Evolutionary conservation across 495 filamentous ascomycete genomes (phyloP).

Genomic region (Pseudevernia furfuracea): DNA sequence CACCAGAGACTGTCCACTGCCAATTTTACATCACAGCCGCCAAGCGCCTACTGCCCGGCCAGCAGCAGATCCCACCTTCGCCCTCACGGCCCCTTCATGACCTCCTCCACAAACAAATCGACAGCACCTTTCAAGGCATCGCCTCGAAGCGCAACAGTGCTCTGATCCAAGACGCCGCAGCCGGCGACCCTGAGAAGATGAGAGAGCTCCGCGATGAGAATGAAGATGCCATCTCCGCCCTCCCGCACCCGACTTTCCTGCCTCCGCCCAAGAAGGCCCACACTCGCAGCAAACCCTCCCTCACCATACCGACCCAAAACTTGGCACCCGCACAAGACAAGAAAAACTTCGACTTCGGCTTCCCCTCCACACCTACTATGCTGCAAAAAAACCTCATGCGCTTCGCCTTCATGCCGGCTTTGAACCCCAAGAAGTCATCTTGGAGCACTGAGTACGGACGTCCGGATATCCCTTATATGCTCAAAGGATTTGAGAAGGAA

Average conservation of each 20-base stretch:
- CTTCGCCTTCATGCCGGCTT: slow-evolving; percentile 65
- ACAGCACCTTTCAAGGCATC: slow-evolving; percentile 71
- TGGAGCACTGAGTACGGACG: slow-evolving; percentile 93
- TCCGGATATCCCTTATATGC: slow-evolving; percentile 75
- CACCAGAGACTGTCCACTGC: slow-evolving; percentile 76
- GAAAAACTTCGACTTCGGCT: slow-evolving; percentile 61
- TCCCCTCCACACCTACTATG: slow-evolving; percentile 65
- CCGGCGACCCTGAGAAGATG: slow-evolving; percentile 69
- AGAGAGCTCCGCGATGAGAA: slow-evolving; percentile 75
- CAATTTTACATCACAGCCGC: slow-evolving; percentile 86
- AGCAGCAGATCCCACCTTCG: slow-evolving; percentile 22
- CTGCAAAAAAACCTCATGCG: slow-evolving; percentile 79
- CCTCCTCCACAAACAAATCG: slow-evolving; percentile 72
- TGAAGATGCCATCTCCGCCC: slow-evolving; percentile 72
- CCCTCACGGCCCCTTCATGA: slow-evolving; percentile 52
- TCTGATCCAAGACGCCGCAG: slow-evolving; percentile 70
- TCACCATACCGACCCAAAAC: slow-evolving; percentile 21
- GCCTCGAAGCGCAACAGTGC: slow-evolving; percentile 75
- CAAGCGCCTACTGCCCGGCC: slow-evolving; percentile 42
- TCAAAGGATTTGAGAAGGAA: slow-evolving; percentile 67
- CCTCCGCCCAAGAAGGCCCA: slow-evolving; percentile 30
- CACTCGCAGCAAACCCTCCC: slow-evolving; percentile 25
- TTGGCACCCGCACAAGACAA: slow-evolving; percentile 26
- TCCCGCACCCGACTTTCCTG: slow-evolving; percentile 51
- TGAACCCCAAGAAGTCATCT: slow-evolving; percentile 56